phyloP scores from a whole-genome alignment of 176 grass and related monocot genomes.

The Raddia guianensis region DNA sequence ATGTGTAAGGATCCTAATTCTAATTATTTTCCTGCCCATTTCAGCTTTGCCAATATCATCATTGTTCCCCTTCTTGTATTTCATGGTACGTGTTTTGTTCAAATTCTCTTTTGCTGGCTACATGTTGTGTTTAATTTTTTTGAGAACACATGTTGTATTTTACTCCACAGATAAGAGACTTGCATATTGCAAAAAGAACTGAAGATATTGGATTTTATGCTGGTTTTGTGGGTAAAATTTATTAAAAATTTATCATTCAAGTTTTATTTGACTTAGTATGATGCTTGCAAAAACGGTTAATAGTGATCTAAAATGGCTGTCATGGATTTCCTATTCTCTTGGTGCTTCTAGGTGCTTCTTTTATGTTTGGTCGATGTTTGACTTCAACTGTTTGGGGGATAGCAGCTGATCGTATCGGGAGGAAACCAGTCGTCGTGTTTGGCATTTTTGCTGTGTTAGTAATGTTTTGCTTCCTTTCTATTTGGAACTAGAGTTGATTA shows the following conservation, averaged over 20 bases:
- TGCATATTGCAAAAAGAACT: conserved; percentile 78
- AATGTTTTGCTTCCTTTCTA: conserved; percentile 33
- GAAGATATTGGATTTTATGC: conserved; percentile 99
- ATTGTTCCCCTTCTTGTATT: conserved; percentile 78
- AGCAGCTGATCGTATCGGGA: conserved; percentile 76
- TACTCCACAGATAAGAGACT: conserved; percentile 76
- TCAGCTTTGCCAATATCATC: conserved; percentile 68
- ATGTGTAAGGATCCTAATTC: conserved; percentile 22
- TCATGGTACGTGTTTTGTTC: conserved; percentile 60
- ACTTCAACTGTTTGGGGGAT: conserved; percentile 89
- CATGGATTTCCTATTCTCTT: conserved; percentile 9
- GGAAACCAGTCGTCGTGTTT: conserved; percentile 82
- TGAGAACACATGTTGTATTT: neutral
- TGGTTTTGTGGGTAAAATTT: conserved; percentile 82
- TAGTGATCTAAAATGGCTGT: conserved; percentile 11
- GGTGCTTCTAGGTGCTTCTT: conserved; percentile 78
- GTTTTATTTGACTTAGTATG: neutral
- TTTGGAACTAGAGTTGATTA: neutral
- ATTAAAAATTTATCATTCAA: neutral
- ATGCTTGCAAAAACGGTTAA: neutral
- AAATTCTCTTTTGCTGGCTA: neutral
- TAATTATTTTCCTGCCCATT: conserved; percentile 29
- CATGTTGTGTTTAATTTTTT: no score
- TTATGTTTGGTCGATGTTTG: conserved; percentile 93
- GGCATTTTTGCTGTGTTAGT: conserved; percentile 93